Base-by-base conservation (phyloP, 495 filamentous ascomycete genomes). In the Annulohypoxylon moriforme region DNA sequence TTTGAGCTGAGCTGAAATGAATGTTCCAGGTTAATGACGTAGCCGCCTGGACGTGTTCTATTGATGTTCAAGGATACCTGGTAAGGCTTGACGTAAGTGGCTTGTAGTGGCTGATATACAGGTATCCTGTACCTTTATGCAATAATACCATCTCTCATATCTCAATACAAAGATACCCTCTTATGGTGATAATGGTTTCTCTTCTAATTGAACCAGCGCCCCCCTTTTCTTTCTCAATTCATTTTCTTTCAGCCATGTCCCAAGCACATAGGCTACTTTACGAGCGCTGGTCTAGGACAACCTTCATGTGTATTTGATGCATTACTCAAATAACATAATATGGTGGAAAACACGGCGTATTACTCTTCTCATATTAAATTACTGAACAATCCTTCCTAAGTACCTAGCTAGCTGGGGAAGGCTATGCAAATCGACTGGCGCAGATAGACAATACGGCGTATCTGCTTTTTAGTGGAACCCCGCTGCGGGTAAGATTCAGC, bases 401-500 rank as follows among this genome's bases (percentile, higher is more conserved):
- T 29, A 29, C 2, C 3, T 29, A 29, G 44, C 8, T 20, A 22
- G 1, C 27, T 29, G 29, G 50, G 29, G 27, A 18, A 29, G 50
- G n/a, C n/a, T n/a, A n/a, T n/a, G n/a, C n/a, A n/a, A n/a, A n/a
- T n/a, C n/a, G n/a, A n/a, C n/a, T n/a, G 22, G 49, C 31, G 49
- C 49, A 53, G 16, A 11, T 16, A 25, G 47, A 27, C 25, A 49
- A 72, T 59, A 72, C 69, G 69, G 49, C 69, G 69, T 72, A 67
- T 67, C 38, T 46, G 69, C 42, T 33, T 8, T 36, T 33, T 6
- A 20, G 56, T 63, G 68, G 58, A 36, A 33, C 40, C 16, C 11
- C 11, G n/a, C 14, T 13, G 14, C n/a, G 16, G 9, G 3, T 25
- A 27, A 31, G 40, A 49, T 49, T 49, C 49, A 59, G 50, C 31